Conservation (phyloP, 352 stramenopile species). For the Phytopythium montanum region DNA sequence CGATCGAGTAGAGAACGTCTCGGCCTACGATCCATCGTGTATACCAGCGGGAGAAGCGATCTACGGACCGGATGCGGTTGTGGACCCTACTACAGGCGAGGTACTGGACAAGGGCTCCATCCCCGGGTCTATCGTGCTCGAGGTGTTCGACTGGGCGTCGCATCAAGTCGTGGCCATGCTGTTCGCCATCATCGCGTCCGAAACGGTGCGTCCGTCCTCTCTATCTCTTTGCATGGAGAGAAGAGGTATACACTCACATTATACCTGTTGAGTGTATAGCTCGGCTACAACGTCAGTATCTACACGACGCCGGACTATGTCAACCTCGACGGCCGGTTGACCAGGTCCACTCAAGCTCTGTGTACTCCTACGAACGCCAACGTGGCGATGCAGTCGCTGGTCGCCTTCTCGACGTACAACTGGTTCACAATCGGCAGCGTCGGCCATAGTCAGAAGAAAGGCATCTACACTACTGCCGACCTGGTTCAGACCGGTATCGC, state of each 20-base stretch:
- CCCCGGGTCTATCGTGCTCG: constrained; percentile 36
- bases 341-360: constrained; percentile 4
- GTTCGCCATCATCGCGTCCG: constrained; percentile 41
- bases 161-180: constrained; percentile 35
- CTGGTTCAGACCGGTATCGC: constrained; percentile 20
- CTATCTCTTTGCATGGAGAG: neutral
- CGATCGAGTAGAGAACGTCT: constrained; percentile 14
- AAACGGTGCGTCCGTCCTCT: constrained; percentile 24
- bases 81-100: constrained; percentile 19
- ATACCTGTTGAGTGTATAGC: neutral
- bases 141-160: constrained; percentile 38
- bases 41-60: constrained; percentile 15
- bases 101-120: constrained; percentile 20
- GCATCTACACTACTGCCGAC: constrained; percentile 39
- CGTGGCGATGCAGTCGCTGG: constrained; percentile 20
- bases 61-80: constrained; percentile 29
- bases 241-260: neutral
- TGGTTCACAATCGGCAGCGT: constrained; percentile 13
- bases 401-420: constrained; percentile 22
- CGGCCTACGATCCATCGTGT: constrained; percentile 27
- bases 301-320: constrained; percentile 1
- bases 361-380: constrained; percentile 37
- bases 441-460: constrained; percentile 23
- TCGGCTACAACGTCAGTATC: constrained; percentile 15
- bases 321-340: constrained; percentile 27